Evolutionary conservation across 495 filamentous ascomycete genomes (phyloP), one percentile per base, ranked within the genome.

Genomic region (Tirmania nivea): DNA sequence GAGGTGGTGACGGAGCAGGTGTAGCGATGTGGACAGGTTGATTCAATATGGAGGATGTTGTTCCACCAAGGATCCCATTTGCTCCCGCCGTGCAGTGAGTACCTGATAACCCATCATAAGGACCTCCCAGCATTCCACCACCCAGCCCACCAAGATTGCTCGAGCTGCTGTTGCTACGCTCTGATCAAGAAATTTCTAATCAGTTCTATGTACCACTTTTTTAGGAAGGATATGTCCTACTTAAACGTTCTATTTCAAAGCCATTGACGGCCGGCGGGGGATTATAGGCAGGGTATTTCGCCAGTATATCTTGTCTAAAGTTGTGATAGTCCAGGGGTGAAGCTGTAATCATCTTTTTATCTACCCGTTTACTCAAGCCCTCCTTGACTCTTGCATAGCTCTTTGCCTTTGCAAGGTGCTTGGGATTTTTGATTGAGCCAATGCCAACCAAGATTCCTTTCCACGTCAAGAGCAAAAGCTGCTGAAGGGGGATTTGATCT

Each of bases 21-120:
- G 90, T 97, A 48, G 90, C 92, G 55, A 97, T 97, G 65, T 97
- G 90, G 21, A 97, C 90, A 7, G 90, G 84, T 60, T 95, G 87
- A 61, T 95, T 80, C 8, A 97, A 73, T 62, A 97, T 97, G 0
- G 86, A 94, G 19, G 79, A 80, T 12, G 60, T 52, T 31, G 57
- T 63, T 50, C 48, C 48, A 53, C 70, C 75, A 34, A 67, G 16
- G 3, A 50, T 50, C 12, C 48, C 59, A 19, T 34, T 51, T 20
- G 17, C 42, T 55, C 2, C 56, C 17, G 39, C 39, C 2, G 39
- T 45, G 17, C 39, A 45, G 3, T 45, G 39, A 2, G 12, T 45
- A 45, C 39, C 39, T 19, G 39, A 45, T 14, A 45, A 9, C 59
- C 56, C 17, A 62, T 58, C 37, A 61, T 48, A 50, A 61, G 55